Evolutionary conservation across 2,329 filamentous ascomycete genomes (phyloP).

Genomic region (Sclerotinia borealis): DNA sequence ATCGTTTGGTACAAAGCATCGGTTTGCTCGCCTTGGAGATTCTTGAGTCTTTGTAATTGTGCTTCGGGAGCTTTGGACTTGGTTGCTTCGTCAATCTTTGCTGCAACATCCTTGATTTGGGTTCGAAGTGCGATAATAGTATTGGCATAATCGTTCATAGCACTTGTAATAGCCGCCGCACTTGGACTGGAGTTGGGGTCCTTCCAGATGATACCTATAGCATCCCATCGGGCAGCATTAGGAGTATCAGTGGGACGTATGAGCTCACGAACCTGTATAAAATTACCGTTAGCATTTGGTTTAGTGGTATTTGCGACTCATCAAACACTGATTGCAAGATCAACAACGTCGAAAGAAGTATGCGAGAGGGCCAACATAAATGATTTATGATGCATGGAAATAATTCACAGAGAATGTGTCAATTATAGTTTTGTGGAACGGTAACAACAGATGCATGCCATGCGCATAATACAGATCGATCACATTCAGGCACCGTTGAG

Average conservation of each 20-base stretch:
- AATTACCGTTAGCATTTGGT: conserved; percentile 3
- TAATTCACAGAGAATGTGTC: background rate
- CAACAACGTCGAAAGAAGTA: background rate
- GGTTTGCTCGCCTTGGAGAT: conserved; percentile 40
- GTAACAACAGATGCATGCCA: background rate
- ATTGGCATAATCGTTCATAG: conserved; percentile 31
- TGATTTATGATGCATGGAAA: background rate
- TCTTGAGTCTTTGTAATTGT: conserved; percentile 36
- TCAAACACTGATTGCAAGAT: background rate
- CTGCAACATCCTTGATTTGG: conserved; percentile 28
- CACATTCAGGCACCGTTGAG: background rate
- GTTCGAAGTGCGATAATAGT: conserved; percentile 28
- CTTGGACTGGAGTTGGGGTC: conserved; percentile 30
- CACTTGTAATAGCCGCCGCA: conserved; percentile 26
- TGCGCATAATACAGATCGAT: background rate
- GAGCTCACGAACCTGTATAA: conserved; percentile 26
- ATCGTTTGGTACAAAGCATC: conserved; percentile 46
- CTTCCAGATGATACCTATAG: conserved; percentile 46
- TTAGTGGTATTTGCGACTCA: background rate
- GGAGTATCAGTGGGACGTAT: conserved; percentile 38
- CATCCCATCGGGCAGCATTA: conserved; percentile 48
- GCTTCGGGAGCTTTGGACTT: conserved; percentile 17
- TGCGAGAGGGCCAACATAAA: background rate
- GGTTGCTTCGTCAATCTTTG: conserved; percentile 26
- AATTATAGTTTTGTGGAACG: background rate